These are phyloP conservation scores for Populus pruinosa DNA, from an alignment of 345 rosid genomes.

Conservation along the genomic window DNA sequence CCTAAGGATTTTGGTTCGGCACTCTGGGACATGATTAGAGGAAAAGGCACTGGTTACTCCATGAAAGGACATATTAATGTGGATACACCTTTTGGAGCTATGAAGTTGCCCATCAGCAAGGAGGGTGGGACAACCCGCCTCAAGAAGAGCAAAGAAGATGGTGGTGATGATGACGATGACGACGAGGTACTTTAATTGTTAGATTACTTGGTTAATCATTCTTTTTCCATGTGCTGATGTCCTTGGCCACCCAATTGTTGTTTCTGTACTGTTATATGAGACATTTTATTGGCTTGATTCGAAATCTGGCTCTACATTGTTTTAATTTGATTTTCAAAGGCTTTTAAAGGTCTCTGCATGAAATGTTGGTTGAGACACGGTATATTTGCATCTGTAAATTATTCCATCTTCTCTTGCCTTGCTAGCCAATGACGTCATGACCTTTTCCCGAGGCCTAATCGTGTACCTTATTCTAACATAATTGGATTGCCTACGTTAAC, in stretches of 20 bases:
- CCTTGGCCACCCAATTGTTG: not conserved
- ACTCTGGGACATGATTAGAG: slow-evolving; percentile 97
- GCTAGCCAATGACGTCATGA: not conserved
- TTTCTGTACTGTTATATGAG: not conserved
- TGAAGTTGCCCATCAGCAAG: slow-evolving; percentile 90
- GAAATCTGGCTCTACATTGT: not conserved
- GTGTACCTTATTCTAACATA: not conserved
- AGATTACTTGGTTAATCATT: not conserved
- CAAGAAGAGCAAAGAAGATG: slow-evolving; percentile 76
- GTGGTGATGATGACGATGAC: slow-evolving; percentile 49
- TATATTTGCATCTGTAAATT: not conserved
- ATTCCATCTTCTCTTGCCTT: not conserved
- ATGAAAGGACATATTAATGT: slow-evolving; percentile 82
- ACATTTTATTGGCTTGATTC: not conserved
- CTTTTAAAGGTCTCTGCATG: not conserved
- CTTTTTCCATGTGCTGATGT: not conserved
- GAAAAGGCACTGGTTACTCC: slow-evolving; percentile 84
- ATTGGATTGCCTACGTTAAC: not conserved
- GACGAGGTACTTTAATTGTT: slow-evolving; percentile 43
- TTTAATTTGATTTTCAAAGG: not conserved
- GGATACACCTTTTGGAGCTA: slow-evolving; percentile 89
- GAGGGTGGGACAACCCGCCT: slow-evolving; percentile 89
- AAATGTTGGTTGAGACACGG: not conserved
- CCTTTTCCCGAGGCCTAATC: not conserved
- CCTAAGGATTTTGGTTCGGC: slow-evolving; percentile 98